These are phyloP conservation scores for Naegleria gruberi DNA, from an alignment of 208 protist genomes.

Conservation along the genomic window DNA sequence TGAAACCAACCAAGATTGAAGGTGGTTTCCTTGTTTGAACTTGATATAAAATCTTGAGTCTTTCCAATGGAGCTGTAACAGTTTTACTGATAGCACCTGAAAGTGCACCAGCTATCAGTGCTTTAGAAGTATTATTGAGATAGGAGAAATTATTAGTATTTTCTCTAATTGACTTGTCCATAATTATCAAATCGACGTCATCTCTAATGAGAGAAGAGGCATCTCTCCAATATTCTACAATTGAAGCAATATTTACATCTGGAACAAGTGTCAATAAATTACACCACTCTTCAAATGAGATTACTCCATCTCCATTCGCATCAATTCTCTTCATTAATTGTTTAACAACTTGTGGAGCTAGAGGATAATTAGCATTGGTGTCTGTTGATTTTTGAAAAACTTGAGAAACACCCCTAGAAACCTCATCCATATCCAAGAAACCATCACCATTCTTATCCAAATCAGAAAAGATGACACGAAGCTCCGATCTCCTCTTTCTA, in stretches of 20 bases:
- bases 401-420: neutral
- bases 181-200: neutral
- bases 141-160: neutral
- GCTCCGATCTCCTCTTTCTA: neutral
- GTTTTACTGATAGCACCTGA: neutral
- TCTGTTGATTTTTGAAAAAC: neutral
- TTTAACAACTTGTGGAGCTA: neutral
- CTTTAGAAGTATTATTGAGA: neutral
- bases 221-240: neutral
- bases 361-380: neutral
- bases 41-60: slow-evolving; percentile 22
- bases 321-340: neutral
- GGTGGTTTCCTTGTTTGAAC: slow-evolving; percentile 12
- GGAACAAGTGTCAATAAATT: neutral
- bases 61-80: neutral
- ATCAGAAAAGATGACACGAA: neutral
- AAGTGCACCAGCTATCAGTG: neutral
- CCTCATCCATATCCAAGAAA: neutral
- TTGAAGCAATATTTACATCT: neutral
- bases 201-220: neutral
- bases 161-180: neutral
- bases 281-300: neutral
- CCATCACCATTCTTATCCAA: neutral
- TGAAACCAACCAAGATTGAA: neutral
- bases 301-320: neutral